Evolutionary conservation across 2,329 filamentous ascomycete genomes (phyloP), one percentile per base, ranked within the genome.

Genomic region (Penicillium sp.): DNA sequence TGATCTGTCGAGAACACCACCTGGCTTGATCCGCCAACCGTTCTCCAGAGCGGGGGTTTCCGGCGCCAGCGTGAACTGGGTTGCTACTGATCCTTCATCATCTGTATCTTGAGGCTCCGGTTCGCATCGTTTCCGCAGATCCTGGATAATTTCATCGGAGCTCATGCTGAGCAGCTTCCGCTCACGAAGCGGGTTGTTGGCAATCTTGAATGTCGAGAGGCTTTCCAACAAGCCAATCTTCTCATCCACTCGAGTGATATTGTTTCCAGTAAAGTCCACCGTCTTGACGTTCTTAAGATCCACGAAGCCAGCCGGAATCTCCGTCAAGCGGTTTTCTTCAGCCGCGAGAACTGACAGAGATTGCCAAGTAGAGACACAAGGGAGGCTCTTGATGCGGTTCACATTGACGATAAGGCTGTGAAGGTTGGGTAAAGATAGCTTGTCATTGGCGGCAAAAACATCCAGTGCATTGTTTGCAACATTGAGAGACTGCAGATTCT

Each of bases 141-240:
- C 86, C 43, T 85, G 84, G 75, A 96, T 96, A 61, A 98, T 79
- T 55, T 95, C 90, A 14, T 92, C 89, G 0, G 90, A 92, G 22
- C 84, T 84, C 78, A 96, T 90, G 0, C 86, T 89, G 14, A 93
- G 81, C 66, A 95, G 92, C 72, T 92, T 96, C 72, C 90, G 92
- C 72, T 97, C 92, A 14, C 90, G 84, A 14, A 99, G 79, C 0
- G 95, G 95, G 69, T 99, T 99, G n/a, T 92, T 92, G 44, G 87
- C 88, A 35, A 99, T 81, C 4, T 88, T 87, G 43, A 98, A 83
- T 71, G 88, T 88, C 19, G 87, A 83, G 10, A 99, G 78, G 46
- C 78, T 87, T 6, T 91, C 86, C 92, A 98, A 96, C 27, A 85
- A 79, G 5, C 89, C 89, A 58, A 98, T 85, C 63, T 87, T 87